Base-by-base conservation (phyloP, 176 grass and related monocot species). In the Dactylis glomerata region DNA sequence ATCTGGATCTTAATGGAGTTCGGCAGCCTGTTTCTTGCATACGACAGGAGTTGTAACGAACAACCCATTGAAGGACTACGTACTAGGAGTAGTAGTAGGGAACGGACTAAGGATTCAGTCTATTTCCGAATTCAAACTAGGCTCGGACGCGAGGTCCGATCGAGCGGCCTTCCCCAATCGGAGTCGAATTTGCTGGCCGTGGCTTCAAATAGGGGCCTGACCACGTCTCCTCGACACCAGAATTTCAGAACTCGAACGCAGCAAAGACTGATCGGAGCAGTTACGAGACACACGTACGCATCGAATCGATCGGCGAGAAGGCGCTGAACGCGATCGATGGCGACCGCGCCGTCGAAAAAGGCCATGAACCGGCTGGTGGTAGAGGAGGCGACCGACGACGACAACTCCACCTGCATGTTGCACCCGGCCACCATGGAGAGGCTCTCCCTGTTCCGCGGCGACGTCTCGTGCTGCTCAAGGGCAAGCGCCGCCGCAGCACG, bases 361-460 rank as follows among this genome's bases (percentile, higher is more conserved):
- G 37, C 86, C 0, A 83, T 81, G 52, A 91, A 94, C 79, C 79
- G 87, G 7, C 79, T 91, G 84, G 72, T 94, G 46, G 92, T 94
- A 19, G 84, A 91, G 5, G 92, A 87, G 36, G 75, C 89, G 0
- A 42, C 79, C 1, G 58, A 49, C 11, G 86, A 91, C 47, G 83
- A 91, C 26, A 91, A 91, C 65, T 89, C 89, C 0, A 41, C 83
- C 0, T 88, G 90, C 27, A 66, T 1, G 0, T 32, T 94, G 20
- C 76, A 94, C 75, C 86, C 89, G 5, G 65, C 72, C 27, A 94
- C 92, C 51, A 85, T 91, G 86, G 81, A 94, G 13, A 84, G 56
- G 69, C 88, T 94, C 15, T 78, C 85, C 59, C 77, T 94, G 19
- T 91, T 61, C 68, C 24, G 14, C 7, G 86, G 92, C 38, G 92